These are phyloP conservation scores for Candida anutae DNA, from an alignment of 1,139 yeast species.

Conservation along the genomic window DNA sequence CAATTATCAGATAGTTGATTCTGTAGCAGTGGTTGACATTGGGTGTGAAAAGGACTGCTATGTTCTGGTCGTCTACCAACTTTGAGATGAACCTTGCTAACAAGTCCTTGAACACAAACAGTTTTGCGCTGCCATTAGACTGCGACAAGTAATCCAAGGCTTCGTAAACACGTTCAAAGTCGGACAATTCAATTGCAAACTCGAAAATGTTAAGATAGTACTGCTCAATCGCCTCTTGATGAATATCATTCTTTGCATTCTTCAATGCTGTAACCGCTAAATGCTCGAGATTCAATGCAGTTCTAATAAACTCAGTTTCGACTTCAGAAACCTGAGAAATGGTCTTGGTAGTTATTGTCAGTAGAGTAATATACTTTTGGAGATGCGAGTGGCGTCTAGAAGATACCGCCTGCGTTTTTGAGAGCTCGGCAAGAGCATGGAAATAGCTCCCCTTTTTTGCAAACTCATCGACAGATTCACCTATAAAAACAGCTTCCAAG, in stretches of 20 bases:
- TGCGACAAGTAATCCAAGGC: conserved; percentile 18
- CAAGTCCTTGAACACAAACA: conserved; percentile 5
- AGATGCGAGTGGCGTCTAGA: conserved; percentile 4
- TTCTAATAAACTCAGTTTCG: conserved; percentile 13
- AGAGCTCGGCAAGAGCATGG: conserved; percentile 26
- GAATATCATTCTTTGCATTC: conserved; percentile 1
- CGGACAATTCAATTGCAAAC: conserved; percentile 18
- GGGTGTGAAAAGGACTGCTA: conserved; percentile 17
- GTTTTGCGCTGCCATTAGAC: neutral
- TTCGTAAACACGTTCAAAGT: conserved; percentile 18
- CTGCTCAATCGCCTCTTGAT: conserved; percentile 5
- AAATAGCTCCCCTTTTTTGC: conserved; percentile 13
- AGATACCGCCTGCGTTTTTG: conserved; percentile 13
- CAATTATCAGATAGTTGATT: conserved; percentile 26
- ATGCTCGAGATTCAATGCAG: conserved; percentile 25
- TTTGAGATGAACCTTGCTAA: conserved; percentile 17
- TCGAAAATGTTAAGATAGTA: conserved; percentile 26
- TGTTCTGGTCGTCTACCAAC: conserved; percentile 15
- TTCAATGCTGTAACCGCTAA: conserved; percentile 21
- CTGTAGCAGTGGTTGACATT: conserved; percentile 14
- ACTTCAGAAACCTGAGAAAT: conserved; percentile 3
- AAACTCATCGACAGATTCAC: conserved; percentile 4
- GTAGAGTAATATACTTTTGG: conserved; percentile 4
- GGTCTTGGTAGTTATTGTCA: conserved; percentile 3
- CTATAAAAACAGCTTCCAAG: conserved; percentile 14